These are phyloP conservation scores for Yamadazyma paraphyllophila DNA, from an alignment of 805 yeast species.

Conservation along the genomic window DNA sequence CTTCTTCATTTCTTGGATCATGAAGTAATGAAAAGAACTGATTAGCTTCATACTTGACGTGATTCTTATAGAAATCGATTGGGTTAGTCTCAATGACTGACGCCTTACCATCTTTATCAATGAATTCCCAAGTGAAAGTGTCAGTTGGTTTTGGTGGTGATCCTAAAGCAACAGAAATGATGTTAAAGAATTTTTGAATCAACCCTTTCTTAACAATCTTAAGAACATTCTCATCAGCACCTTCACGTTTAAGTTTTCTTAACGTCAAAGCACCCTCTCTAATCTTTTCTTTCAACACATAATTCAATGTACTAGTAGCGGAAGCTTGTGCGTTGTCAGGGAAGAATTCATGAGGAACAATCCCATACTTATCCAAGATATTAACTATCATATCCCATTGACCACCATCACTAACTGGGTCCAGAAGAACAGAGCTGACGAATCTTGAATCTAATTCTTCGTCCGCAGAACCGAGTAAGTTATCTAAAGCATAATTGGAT, in stretches of 20 bases:
- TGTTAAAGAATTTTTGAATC: conserved; percentile 63
- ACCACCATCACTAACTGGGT: conserved; percentile 82
- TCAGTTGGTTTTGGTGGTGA: conserved; percentile 75
- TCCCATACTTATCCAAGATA: conserved; percentile 74
- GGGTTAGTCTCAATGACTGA: conserved; percentile 60
- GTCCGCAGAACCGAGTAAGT: conserved; percentile 64
- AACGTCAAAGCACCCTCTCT: conserved; percentile 75
- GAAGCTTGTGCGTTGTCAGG: conserved; percentile 66
- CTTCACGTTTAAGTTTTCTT: conserved; percentile 46
- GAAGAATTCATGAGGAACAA: conserved; percentile 70
- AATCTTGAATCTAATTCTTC: conserved; percentile 69
- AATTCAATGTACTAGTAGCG: conserved; percentile 55
- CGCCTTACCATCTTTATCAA: conserved; percentile 66
- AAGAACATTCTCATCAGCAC: conserved; percentile 40
- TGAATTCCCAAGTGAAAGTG: conserved; percentile 69
- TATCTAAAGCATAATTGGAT: conserved; percentile 76
- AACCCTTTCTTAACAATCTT: conserved; percentile 32
- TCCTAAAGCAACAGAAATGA: conserved; percentile 69
- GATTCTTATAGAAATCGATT: conserved; percentile 54
- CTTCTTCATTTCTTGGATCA: conserved; percentile 77
- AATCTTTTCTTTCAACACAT: conserved; percentile 62
- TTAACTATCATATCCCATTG: conserved; percentile 84
- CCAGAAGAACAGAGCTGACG: conserved; percentile 60
- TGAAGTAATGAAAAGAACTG: conserved; percentile 66
- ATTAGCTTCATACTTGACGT: conserved; percentile 51